phyloP scores from a whole-genome alignment of 169 alveolate genomes.

The Babesia bigemina region DNA sequence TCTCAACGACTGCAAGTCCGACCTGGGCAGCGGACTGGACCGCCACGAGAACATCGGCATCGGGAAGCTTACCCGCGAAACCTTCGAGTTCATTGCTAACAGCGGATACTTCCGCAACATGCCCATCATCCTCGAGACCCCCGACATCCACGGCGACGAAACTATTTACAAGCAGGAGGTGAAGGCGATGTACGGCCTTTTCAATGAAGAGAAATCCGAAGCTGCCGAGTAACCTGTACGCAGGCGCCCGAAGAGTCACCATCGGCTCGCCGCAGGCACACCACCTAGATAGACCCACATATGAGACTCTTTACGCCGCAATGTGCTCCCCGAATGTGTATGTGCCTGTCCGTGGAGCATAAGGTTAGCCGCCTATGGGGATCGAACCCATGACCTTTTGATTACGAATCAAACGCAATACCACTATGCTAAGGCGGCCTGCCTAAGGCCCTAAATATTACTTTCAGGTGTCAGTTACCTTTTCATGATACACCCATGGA shows the following conservation, averaged over 20 bases:
- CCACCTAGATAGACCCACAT: too few relatives aligned
- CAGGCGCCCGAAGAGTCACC: too few relatives aligned
- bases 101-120: slow-evolving; percentile 82
- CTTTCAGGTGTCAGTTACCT: background rate
- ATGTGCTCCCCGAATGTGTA: too few relatives aligned
- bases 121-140: slow-evolving; percentile 88
- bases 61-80: slow-evolving; percentile 84
- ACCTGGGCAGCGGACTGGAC: slow-evolving; percentile 85
- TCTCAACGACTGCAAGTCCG: slow-evolving; percentile 87
- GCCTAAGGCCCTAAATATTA: background rate
- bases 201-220: slow-evolving; percentile 28
- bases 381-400: slow-evolving; percentile 88
- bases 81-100: slow-evolving; percentile 84
- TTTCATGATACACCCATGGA: background rate
- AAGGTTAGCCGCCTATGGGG: slow-evolving; percentile 82
- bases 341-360: too few relatives aligned
- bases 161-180: slow-evolving; percentile 83
- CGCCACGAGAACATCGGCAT: slow-evolving; percentile 89
- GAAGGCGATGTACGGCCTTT: slow-evolving; percentile 71
- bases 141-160: slow-evolving; percentile 81
- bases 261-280: too few relatives aligned
- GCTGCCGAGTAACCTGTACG: background rate
- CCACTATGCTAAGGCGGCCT: slow-evolving; percentile 86
- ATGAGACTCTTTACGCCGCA: too few relatives aligned
- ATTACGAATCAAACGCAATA: slow-evolving; percentile 87